These are phyloP conservation scores for Pythium grandisporangium DNA, from an alignment of 352 stramenopile genomes.

Conservation along the genomic window DNA sequence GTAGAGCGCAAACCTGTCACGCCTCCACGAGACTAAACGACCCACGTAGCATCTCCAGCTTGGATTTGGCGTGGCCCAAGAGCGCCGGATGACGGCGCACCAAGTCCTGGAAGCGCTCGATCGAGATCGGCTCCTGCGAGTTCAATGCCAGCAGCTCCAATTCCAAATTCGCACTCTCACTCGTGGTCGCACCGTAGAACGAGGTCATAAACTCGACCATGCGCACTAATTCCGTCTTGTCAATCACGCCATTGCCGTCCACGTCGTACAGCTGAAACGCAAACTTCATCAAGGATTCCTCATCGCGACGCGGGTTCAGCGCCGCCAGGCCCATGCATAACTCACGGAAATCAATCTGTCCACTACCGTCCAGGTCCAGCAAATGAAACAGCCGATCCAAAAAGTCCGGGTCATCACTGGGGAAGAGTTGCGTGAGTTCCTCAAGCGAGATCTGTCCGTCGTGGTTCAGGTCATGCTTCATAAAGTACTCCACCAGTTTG, in stretches of 20 bases:
- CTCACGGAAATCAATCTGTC: constrained; percentile 65
- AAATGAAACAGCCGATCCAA: constrained; percentile 50
- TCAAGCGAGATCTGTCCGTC: constrained; percentile 58
- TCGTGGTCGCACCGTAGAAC: constrained; percentile 30
- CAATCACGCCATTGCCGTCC: constrained; percentile 46
- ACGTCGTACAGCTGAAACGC: constrained; percentile 58
- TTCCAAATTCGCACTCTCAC: constrained; percentile 9
- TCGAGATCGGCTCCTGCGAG: constrained; percentile 15
- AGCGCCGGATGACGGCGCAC: constrained; percentile 28
- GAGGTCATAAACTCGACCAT: constrained; percentile 37
- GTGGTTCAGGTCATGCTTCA: constrained; percentile 36
- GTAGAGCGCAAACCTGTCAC: no score
- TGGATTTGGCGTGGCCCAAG: constrained; percentile 32
- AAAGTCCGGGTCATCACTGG: constrained; percentile 29
- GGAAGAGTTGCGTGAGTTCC: constrained; percentile 46
- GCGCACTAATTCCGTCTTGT: constrained; percentile 28
- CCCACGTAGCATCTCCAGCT: constrained; percentile 41
- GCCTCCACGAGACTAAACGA: constrained; percentile 8
- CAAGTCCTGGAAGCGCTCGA: constrained; percentile 29
- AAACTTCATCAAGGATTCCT: constrained; percentile 35
- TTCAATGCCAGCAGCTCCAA: constrained; percentile 16
- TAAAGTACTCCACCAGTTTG: constrained; percentile 48
- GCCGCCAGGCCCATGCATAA: constrained; percentile 49
- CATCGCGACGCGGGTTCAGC: constrained; percentile 27
- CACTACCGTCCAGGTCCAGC: constrained; percentile 47